These are phyloP conservation scores for Emmonsia crescens DNA, from an alignment of 2,329 filamentous ascomycete genomes.

Conservation along the genomic window DNA sequence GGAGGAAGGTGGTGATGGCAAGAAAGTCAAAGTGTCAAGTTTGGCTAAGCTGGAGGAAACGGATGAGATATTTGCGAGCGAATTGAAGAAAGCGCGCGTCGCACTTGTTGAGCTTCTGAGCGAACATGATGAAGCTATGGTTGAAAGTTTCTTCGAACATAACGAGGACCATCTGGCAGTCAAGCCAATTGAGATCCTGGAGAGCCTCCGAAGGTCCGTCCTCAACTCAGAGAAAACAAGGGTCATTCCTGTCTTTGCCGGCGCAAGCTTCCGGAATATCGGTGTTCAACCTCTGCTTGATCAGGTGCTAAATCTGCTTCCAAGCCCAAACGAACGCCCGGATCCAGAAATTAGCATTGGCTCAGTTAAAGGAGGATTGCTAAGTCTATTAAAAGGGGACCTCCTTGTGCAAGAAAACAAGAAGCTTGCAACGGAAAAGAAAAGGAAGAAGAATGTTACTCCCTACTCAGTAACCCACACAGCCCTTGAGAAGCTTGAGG, in stretches of 20 bases:
- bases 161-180: conserved; percentile 63
- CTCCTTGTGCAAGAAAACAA: conserved; percentile 28
- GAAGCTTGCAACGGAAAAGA: conserved; percentile 26
- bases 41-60: conserved; percentile 43
- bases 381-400: conserved; percentile 38
- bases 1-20: conserved; percentile 55
- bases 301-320: conserved; percentile 76
- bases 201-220: conserved; percentile 63
- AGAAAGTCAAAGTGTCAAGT: conserved; percentile 46
- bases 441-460: conserved; percentile 31
- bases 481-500: conserved; percentile 51
- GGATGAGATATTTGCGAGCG: conserved; percentile 45
- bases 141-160: conserved; percentile 71
- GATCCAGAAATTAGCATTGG: conserved; percentile 67
- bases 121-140: conserved; percentile 76
- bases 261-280: conserved; percentile 86
- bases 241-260: conserved; percentile 80
- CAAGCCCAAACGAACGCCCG: conserved; percentile 68
- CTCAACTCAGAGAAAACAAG: conserved; percentile 52
- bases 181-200: conserved; percentile 53
- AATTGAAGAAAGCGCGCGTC: conserved; percentile 64
- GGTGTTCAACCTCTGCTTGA: conserved; percentile 88
- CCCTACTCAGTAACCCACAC: conserved; percentile 36
- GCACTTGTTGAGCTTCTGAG: conserved; percentile 74
- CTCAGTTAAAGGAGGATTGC: conserved; percentile 43